Evolutionary conservation across 305 asterid species (phyloP).

Genomic region (Andrographis paniculata): DNA sequence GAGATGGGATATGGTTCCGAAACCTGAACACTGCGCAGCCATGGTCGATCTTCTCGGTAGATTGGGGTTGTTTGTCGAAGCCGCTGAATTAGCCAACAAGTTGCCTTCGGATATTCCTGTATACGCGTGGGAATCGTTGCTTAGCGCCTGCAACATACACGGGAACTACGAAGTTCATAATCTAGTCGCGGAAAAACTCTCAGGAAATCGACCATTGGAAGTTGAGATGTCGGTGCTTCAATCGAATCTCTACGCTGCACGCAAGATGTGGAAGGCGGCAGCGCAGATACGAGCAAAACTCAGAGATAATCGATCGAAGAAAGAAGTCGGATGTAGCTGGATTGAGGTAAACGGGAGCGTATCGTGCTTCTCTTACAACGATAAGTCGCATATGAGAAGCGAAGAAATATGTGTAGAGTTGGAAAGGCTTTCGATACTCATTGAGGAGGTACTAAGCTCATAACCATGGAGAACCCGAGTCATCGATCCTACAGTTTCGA

Average conservation of each 20-base stretch:
- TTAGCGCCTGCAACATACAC: constrained; percentile 39
- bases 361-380: constrained; percentile 22
- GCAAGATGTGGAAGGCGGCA: constrained; percentile 45
- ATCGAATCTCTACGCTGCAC: constrained; percentile 37
- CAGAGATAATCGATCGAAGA: constrained; percentile 19
- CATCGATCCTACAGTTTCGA: too few species aligned
- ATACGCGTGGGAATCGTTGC: constrained; percentile 39
- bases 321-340: constrained; percentile 46
- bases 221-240: constrained; percentile 37
- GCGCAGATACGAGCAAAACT: constrained; percentile 30
- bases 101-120: constrained; percentile 33
- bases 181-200: constrained; percentile 23
- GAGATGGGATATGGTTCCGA: constrained; percentile 32
- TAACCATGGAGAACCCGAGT: constrained; percentile 11
- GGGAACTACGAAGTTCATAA: constrained; percentile 30
- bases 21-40: constrained; percentile 33
- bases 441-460: constrained; percentile 21
- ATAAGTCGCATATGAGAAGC: constrained; percentile 20
- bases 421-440: constrained; percentile 22
- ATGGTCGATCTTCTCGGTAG: constrained; percentile 38
- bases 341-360: constrained; percentile 28
- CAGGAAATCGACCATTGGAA: constrained; percentile 20
- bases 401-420: constrained; percentile 22
- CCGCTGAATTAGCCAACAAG: constrained; percentile 27
- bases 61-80: constrained; percentile 35